phyloP scores from a whole-genome alignment of 176 grass and related monocot genomes.

The Oryza glaberrima region DNA sequence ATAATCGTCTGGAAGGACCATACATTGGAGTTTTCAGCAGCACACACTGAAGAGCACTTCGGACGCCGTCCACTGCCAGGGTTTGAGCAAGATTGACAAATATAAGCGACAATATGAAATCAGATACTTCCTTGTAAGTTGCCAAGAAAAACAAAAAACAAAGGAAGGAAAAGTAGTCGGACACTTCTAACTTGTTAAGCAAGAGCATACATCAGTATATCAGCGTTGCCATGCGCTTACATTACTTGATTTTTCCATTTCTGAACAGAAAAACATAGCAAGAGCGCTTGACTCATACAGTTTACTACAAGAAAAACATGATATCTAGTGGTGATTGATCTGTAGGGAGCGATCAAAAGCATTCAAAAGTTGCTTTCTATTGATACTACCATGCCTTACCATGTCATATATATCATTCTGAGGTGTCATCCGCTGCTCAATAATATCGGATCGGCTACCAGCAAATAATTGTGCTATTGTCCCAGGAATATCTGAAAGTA shows the following conservation, averaged over 20 bases:
- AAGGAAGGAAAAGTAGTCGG: neutral
- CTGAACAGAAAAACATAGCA: conserved; percentile 10
- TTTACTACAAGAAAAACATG: conserved; percentile 17
- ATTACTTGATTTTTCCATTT: conserved; percentile 15
- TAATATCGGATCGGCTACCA: conserved; percentile 21
- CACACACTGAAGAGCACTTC: no score
- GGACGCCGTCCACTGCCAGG: no score
- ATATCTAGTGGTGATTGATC: neutral
- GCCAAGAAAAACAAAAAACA: no score
- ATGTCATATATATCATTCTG: neutral
- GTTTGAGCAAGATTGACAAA: no score
- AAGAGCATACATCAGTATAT: neutral
- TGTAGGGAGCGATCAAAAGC: neutral
- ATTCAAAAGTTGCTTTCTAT: neutral
- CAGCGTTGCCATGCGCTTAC: neutral
- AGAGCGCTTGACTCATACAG: neutral
- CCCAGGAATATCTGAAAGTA: conserved; percentile 20
- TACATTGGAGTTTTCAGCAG: no score
- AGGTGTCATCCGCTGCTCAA: neutral
- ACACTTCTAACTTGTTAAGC: neutral
- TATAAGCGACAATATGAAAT: no score
- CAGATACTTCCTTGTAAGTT: no score
- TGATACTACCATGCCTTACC: neutral
- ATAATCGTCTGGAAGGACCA: no score
- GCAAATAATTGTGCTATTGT: conserved; percentile 25